phyloP scores from a whole-genome alignment of 2,329 filamentous ascomycete genomes.

The Ophiocordyceps camponoti-leonardi region DNA sequence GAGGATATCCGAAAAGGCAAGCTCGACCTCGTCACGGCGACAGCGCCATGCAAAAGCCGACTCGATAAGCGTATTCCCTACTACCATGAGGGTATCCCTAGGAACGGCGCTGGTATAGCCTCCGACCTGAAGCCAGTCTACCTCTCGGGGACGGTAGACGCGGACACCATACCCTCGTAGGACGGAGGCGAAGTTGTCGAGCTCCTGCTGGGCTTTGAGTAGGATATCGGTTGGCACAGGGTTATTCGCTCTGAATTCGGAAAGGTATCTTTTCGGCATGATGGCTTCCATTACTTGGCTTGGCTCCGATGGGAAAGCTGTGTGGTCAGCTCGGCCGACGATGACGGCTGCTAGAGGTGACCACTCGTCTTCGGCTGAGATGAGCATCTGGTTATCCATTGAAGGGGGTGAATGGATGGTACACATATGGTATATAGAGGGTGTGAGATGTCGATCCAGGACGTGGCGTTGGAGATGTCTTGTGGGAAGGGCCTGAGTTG shows the following conservation, averaged over 20 bases:
- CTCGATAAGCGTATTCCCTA: not conserved
- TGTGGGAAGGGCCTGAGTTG: no score
- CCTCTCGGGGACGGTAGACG: conserved; percentile 1
- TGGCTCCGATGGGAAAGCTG: conserved; percentile 1
- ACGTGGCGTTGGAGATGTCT: no score
- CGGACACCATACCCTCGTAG: not conserved
- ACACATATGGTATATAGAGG: no score
- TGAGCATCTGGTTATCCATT: not conserved
- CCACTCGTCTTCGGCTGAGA: conserved; percentile 1
- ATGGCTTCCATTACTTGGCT: not conserved
- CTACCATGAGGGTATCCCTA: not conserved
- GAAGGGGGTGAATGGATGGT: no score
- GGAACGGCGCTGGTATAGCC: conserved; percentile 1
- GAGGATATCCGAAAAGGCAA: not conserved
- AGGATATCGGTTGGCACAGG: not conserved
- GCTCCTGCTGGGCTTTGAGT: conserved; percentile 1
- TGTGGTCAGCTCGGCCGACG: conserved; percentile 1
- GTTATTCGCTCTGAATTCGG: not conserved
- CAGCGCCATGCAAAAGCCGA: conserved; percentile 1
- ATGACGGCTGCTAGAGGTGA: conserved; percentile 2
- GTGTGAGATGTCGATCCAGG: no score
- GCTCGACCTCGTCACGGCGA: not conserved
- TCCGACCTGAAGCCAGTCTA: conserved; percentile 1
- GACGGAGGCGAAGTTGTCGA: conserved; percentile 1
- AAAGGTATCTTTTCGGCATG: not conserved